Base-by-base conservation (phyloP, 768 basidiomycete genomes). In the Russula abietina region DNA sequence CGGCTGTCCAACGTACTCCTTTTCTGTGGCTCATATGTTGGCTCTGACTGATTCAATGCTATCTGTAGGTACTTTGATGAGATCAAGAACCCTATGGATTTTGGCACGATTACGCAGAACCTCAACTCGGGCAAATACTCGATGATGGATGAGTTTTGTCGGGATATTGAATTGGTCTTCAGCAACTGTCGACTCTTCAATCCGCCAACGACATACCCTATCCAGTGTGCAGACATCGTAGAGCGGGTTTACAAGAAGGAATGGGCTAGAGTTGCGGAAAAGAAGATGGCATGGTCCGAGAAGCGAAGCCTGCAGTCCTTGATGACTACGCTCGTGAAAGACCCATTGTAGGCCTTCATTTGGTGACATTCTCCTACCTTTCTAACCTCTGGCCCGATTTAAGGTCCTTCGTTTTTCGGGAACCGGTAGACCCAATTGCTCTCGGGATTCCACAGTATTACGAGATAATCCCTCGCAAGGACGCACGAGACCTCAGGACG, bases 141-240 rank as follows among this genome's bases (percentile, higher is more conserved):
- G 14, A 87, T 83, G 2, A 91, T 94, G 87, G 92, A 89, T 56
- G 84, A 86, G 0, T 88, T 98, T 64, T 84, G 80, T 60, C 80
- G 80, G 65, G 95, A 98, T 68, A 77, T 91, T 56, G 85, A 90
- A 57, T 83, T 95, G 5, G 83, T 97, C 52, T 88, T 97, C 71
- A 79, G 74, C 71, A 99, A 99, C 70, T 98, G 95, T 73, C 86
- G 92, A 36, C 81, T 85, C 67, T 99, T 98, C 80, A 99, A 99
- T 69, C 89, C 90, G 19, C 83, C 87, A 6, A 83, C 79, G 22
- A 91, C 92, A 0, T 87, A 83, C 65, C 89, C 92, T 4, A 79
- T 83, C 52, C 76, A 79, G 30, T 88, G 86, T 66, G 90, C 90
- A 3, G 86, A 89, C 57, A 73, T 75, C 4, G 80, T 94, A 16